Conservation (phyloP, 495 filamentous ascomycete genomes). For the Trichoderma orchidacearum region DNA sequence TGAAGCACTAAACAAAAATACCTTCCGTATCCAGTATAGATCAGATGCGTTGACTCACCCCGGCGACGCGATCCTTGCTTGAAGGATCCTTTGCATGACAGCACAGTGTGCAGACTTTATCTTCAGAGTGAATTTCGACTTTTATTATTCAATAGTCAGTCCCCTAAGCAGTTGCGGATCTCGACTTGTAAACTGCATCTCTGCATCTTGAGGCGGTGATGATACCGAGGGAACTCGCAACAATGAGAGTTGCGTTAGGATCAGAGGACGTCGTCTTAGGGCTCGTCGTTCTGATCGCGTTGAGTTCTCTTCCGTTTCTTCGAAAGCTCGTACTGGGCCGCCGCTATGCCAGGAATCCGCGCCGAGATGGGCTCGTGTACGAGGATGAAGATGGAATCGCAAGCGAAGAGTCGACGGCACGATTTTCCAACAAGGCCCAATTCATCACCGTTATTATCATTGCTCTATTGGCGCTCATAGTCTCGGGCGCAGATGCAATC, state of each 20-base stretch:
- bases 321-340: background rate
- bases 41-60: background rate
- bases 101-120: background rate
- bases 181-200: too few relatives aligned
- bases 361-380: background rate
- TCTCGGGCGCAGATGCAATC: background rate
- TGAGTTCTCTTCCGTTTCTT: background rate
- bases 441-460: background rate
- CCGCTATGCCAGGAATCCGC: background rate
- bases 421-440: background rate
- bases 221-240: background rate
- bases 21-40: background rate
- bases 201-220: background rate
- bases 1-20: background rate
- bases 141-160: too few relatives aligned
- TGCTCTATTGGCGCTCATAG: background rate
- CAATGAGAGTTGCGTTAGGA: background rate
- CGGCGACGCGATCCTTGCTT: too few relatives aligned
- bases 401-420: background rate
- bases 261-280: background rate
- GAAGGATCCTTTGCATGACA: background rate
- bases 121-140: background rate
- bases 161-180: too few relatives aligned
- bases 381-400: background rate
- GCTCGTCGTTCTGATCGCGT: background rate